A percentile compares a stretch with the other conserved stretches of the same genome.
phyloP scores from a whole-genome alignment of 78 protist genomes.

The Acrasis kona region DNA sequence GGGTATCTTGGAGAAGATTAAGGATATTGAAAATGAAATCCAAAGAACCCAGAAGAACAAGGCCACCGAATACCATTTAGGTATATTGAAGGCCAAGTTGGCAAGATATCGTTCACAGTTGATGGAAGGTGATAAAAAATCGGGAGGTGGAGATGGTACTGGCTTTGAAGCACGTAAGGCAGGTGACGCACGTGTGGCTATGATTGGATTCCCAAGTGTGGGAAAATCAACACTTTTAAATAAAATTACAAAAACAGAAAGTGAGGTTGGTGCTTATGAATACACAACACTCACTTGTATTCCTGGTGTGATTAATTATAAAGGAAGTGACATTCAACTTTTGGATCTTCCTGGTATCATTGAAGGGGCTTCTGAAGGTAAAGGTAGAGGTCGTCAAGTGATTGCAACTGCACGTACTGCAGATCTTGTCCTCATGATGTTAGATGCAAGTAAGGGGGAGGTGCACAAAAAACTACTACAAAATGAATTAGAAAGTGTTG shows the following conservation, averaged over 20 bases:
- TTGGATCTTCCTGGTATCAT: constrained; percentile 83
- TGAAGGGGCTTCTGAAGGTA: constrained; percentile 74
- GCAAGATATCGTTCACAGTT: constrained; percentile 70
- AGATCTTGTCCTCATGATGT: constrained; percentile 60
- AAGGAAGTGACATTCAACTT: constrained; percentile 44
- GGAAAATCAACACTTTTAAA: constrained; percentile 55
- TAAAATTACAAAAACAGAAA: constrained; percentile 53
- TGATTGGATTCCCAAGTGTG: constrained; percentile 85
- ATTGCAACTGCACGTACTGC: constrained; percentile 52
- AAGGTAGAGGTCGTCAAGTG: constrained; percentile 35
- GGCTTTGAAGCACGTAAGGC: constrained; percentile 70
- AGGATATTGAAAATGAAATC: constrained; percentile 83
- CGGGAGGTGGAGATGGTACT: constrained; percentile 15
- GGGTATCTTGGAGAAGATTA: constrained; percentile 50
- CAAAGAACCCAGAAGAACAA: constrained; percentile 96
- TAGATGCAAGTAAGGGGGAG: constrained; percentile 60
- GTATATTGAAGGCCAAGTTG: constrained; percentile 81
- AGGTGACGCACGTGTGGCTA: constrained; percentile 69
- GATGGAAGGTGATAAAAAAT: not conserved
- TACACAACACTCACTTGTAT: constrained; percentile 84
- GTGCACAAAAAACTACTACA: constrained; percentile 14
- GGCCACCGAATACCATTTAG: constrained; percentile 80
- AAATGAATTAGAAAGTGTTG: constrained; percentile 44
- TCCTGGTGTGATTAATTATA: constrained; percentile 53
- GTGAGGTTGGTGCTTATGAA: constrained; percentile 66